Conservation (phyloP, 441 rosid species). For the Bruguiera hainesii region DNA sequence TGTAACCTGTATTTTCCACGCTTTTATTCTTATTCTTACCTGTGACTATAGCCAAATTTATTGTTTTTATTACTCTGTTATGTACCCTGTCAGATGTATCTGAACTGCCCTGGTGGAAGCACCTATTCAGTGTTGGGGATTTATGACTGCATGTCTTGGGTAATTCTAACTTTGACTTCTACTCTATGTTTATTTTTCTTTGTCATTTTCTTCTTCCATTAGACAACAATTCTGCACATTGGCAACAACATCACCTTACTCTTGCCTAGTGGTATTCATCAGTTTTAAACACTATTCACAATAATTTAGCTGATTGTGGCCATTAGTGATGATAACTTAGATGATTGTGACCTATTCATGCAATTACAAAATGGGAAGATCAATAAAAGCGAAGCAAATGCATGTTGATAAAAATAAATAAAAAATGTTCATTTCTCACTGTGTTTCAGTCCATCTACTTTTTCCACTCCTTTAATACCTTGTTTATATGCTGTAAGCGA, state of each 20-base stretch:
- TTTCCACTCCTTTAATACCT: neutral
- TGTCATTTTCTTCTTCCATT: neutral
- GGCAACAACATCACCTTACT: neutral
- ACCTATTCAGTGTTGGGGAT: conserved; percentile 80
- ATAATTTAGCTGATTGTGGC: conserved; percentile 8
- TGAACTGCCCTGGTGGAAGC: conserved; percentile 96
- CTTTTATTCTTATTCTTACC: conserved; percentile 3
- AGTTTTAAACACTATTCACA: neutral
- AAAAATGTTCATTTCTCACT: conserved; percentile 2
- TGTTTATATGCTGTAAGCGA: conserved; percentile 10
- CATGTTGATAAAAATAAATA: no score
- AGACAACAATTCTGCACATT: neutral
- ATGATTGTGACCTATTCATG: neutral
- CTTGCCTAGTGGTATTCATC: neutral
- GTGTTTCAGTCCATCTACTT: neutral
- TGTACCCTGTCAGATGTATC: conserved; percentile 51
- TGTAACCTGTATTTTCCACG: conserved; percentile 9
- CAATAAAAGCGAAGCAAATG: no score
- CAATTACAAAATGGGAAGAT: no score
- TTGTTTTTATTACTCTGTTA: conserved; percentile 15
- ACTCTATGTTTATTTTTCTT: conserved; percentile 7
- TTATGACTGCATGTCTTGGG: conserved; percentile 95
- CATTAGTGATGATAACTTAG: neutral
- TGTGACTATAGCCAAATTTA: conserved; percentile 5
- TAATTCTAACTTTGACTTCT: conserved; percentile 27